Percentiles rank a stretch among this genome's conserved stretches.
Conservation (phyloP, 176 grass and related monocot species). For the Triticum turgidum region DNA sequence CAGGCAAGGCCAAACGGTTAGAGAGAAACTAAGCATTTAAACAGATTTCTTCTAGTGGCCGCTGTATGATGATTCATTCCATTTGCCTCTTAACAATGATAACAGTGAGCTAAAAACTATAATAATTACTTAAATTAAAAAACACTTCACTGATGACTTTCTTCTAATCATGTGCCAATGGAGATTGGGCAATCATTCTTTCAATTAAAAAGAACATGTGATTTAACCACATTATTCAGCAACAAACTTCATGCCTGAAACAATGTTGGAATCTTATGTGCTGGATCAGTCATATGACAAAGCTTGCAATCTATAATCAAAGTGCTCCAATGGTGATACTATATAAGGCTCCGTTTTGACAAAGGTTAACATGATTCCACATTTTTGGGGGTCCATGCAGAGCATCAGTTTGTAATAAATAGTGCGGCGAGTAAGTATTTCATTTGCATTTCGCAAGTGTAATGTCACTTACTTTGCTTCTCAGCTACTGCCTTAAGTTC, state of each 20-base stretch:
- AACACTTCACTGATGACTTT: background rate
- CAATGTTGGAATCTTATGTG: background rate
- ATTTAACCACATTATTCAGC: background rate
- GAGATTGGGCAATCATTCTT: background rate
- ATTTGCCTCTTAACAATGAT: background rate
- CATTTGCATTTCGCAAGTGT: background rate
- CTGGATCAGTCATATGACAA: background rate
- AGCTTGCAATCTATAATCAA: background rate
- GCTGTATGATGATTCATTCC: background rate
- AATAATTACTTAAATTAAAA: too few species aligned
- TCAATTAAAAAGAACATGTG: background rate
- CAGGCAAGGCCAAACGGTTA: background rate
- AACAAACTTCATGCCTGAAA: background rate
- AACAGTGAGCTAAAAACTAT: background rate
- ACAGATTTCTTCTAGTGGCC: background rate
- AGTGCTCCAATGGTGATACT: background rate
- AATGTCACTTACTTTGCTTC: constrained; percentile 65
- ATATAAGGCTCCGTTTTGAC: background rate
- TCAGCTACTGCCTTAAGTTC: constrained; percentile 80
- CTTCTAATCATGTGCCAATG: background rate
- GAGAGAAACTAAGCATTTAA: background rate
- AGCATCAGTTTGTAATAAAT: background rate
- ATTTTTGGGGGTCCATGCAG: background rate
- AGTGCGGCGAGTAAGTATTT: background rate
- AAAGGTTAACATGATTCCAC: constrained; percentile 11